Base-by-base conservation (phyloP, 306 rosid species). In the Acacia melanoxylon region DNA sequence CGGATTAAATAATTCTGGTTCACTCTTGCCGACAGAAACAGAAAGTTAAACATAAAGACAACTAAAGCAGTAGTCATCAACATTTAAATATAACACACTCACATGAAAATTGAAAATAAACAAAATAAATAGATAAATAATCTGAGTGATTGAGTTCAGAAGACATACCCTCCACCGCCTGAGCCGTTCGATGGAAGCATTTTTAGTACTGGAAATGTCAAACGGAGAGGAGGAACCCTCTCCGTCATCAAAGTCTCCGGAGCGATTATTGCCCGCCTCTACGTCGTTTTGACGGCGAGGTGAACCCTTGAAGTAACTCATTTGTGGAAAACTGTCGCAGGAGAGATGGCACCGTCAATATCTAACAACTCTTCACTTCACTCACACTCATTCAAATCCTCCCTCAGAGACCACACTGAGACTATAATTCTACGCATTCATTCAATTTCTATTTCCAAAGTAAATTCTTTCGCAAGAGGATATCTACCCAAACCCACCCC, bases 141-240 rank as follows among this genome's bases (percentile, higher is more conserved):
- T 16, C 14, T 8, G 71, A 66, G 25, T 20, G 24, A 27, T 20
- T 10, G 40, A 72, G n/a, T 51, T 13, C 41, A 58, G 14, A 1
- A n/a, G 14, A 19, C 83, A 25, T 85, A 94, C 98, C 87, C 98
- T 89, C 98, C 98, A 94, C 1, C 97, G 96, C 76, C 80, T 85
- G 82, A 94, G 97, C 31, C 97, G 89, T 12, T 84, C 89, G 13
- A 90, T 22, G 2, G 98, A 83, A 84, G 93, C 98, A 81, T 91
- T 51, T 85, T 92, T 94, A 13, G 96, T 91, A 31, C 93, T 89
- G 79, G 86, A 2, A 49, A 94, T 87, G 27, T 84, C 67, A 81
- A 94, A 94, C 13, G 97, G 91, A 81, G 41, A 79, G 5, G 85
- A 78, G 0, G 78, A 78, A 4, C 37, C 54, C 3, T 83, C 89